phyloP scores from a whole-genome alignment of 176 grass and related monocot species.

The sorghum (Sorghum bicolor) region Sorghum_bicolor_NCBIv3 NC_012879.2:48888501-48889000 shows the following conservation, averaged over 20 bases:
- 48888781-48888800: conserved; percentile 43
- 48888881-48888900: conserved; percentile 26
- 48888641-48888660: conserved; percentile 5
- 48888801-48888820: conserved; percentile 25
- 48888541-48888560: conserved; percentile 73
- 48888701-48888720: conserved; percentile 32
- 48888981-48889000: conserved; percentile 39
- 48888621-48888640: conserved; percentile 30
- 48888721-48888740: conserved; percentile 32
- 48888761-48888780: conserved; percentile 31
- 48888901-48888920: conserved; percentile 40
- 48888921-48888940: conserved; percentile 30
- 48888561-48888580: conserved; percentile 68
- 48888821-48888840: conserved; percentile 36
- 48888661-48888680: conserved; percentile 37
- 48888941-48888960: conserved; percentile 49
- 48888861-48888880: conserved; percentile 40
- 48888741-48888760: conserved; percentile 45
- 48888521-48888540: conserved; percentile 65
- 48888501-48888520: conserved; percentile 57
- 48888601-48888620: conserved; percentile 28
- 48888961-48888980: conserved; percentile 39
- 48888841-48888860: conserved; percentile 40
- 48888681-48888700: conserved; percentile 54
- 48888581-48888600: conserved; percentile 67